A percentile compares a stretch with the other conserved stretches of the same genome.
Evolutionary conservation across 805 yeast species (phyloP).

Genomic region (Candida ipomoeae): DNA sequence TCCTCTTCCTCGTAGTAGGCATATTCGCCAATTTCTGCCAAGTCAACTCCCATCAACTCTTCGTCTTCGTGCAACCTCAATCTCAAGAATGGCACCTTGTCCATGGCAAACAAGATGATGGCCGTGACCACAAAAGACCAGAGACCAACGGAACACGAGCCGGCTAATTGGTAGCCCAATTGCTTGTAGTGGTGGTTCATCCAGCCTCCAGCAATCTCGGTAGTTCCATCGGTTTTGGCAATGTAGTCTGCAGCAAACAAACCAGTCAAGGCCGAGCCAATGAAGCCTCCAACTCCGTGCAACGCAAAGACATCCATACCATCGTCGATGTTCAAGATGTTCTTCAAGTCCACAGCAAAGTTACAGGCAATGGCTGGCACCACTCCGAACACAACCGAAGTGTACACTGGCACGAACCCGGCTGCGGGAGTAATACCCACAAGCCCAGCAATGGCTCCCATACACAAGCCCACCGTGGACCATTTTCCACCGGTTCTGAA

Average conservation of each 20-base stretch:
- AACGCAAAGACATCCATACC: constrained; percentile 92
- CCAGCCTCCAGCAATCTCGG: constrained; percentile 78
- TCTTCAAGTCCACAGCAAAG: constrained; percentile 79
- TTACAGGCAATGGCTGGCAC: constrained; percentile 56
- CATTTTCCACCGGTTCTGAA: constrained; percentile 82
- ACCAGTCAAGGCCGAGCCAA: constrained; percentile 83
- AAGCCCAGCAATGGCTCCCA: constrained; percentile 90
- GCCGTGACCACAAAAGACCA: constrained; percentile 78
- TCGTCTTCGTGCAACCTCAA: constrained; percentile 82
- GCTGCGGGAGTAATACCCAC: constrained; percentile 98
- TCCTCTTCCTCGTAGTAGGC: constrained; percentile 67
- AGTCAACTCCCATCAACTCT: constrained; percentile 85
- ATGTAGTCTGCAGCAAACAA: constrained; percentile 89
- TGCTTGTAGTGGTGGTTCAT: constrained; percentile 77
- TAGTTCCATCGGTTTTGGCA: constrained; percentile 74
- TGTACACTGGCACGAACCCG: constrained; percentile 88
- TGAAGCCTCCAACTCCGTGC: constrained; percentile 91
- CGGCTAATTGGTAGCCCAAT: constrained; percentile 86
- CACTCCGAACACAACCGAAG: constrained; percentile 16
- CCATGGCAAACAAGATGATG: constrained; percentile 59
- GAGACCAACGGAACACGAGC: constrained; percentile 59
- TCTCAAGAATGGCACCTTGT: constrained; percentile 74
- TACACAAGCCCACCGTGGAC: constrained; percentile 92
- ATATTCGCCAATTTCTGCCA: constrained; percentile 86
- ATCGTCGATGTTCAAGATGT: constrained; percentile 73